Evolutionary conservation across 768 basidiomycete species (phyloP), one percentile per base, ranked within the genome.

Genomic region (Neoboletus subvelutipes): DNA sequence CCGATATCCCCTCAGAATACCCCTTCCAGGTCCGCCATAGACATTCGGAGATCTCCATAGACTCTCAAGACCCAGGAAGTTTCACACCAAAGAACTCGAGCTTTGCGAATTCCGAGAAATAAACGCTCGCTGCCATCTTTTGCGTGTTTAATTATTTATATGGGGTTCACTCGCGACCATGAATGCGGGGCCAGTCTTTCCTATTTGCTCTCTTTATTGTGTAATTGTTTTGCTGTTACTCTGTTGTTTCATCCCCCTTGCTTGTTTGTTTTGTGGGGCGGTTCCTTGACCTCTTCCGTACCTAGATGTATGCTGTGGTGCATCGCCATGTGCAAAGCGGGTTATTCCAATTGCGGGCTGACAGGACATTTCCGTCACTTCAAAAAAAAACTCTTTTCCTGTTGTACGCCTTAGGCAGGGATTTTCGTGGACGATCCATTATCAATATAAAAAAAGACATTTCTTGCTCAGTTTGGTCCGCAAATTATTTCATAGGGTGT

Each of bases 21-120:
- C 56, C 62, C 28, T 71, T 75, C 51, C 58, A 70, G 26, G 66
- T 74, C 7, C 68, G 71, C 17, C 67, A 75, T 9, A 60, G 64
- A 55, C 67, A 64, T 45, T 74, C 73, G 3, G 64, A 63, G 18
- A 62, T 68, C 46, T 75, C 73, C 1, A 60, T 73, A 39, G 75
- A 72, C 39, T 71, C 73, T 1, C 66, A 65, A 26, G 71, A 70
- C 15, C 68, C 61, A 37, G 69, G 57, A 40, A 46, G 36, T 9
- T 58, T 62, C 45, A 69, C 68, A 31, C 66, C 64, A 6, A 66
- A 64, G 37, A 63, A 61, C 39, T 67, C 63, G 37, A 70, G 59
- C 39, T 71, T 73, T 50, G 55, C 46, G 0, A 57, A 67, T 49
- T 69, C 69, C 17, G 70, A 71, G 50, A 71, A 73, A 55, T 71